phyloP scores from a whole-genome alignment of 192 early-diverging fungal genomes.

The Linnemannia zychae region DNA sequence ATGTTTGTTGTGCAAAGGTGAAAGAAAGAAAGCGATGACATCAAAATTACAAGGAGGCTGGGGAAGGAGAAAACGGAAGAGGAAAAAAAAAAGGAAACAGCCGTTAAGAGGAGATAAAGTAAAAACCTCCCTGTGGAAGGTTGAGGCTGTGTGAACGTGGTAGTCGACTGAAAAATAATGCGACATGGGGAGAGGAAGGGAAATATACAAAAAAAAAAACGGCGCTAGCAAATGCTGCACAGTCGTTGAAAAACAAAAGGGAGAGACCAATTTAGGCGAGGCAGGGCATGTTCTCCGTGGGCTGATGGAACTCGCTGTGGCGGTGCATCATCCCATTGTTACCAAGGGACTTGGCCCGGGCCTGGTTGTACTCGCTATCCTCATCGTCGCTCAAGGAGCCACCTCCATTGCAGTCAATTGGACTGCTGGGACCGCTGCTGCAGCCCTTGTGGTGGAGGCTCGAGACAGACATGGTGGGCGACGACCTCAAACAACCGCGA shows the following conservation, averaged over 20 bases:
- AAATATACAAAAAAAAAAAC: background rate
- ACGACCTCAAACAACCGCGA: background rate
- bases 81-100: background rate
- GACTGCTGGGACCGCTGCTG: background rate
- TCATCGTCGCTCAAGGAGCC: slow-evolving; percentile 8
- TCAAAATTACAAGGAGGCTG: slow-evolving; percentile 5
- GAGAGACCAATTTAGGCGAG: slow-evolving; percentile 15
- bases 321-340: slow-evolving; percentile 39
- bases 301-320: slow-evolving; percentile 39
- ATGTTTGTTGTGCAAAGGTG: background rate
- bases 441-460: background rate
- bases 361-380: background rate
- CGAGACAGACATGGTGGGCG: background rate
- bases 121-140: background rate
- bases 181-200: background rate
- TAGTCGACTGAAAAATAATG: background rate
- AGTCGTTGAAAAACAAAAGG: background rate
- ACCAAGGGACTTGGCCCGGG: background rate
- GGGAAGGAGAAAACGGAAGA: background rate
- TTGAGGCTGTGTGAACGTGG: background rate
- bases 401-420: slow-evolving; percentile 2
- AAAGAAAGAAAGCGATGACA: slow-evolving; percentile 1
- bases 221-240: too few relatives aligned
- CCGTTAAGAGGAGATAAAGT: background rate
- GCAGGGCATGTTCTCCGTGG: slow-evolving; percentile 40